Evolutionary conservation across 2,329 filamentous ascomycete species (phyloP).

Genomic region (Fusarium liriodendri): DNA sequence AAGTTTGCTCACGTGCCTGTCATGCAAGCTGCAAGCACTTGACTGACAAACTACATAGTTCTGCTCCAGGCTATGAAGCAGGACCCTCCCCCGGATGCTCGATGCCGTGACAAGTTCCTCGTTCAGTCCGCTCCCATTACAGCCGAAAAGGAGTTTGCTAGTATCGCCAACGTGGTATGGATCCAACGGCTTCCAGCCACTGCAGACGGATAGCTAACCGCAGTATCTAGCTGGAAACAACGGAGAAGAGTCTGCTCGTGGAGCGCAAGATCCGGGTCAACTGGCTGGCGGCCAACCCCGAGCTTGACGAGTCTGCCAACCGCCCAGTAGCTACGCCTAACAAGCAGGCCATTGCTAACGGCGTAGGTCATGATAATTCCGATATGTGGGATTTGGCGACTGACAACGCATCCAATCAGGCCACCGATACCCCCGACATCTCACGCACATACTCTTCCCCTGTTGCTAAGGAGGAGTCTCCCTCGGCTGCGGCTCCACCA

Average conservation of each 20-base stretch:
- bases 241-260: conserved; percentile 80
- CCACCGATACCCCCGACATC: conserved; percentile 57
- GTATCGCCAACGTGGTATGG: conserved; percentile 83
- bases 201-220: conserved; percentile 8
- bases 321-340: conserved; percentile 53
- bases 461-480: conserved; percentile 47
- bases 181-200: background rate
- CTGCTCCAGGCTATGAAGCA: conserved; percentile 98
- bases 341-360: conserved; percentile 54
- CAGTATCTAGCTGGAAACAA: conserved; percentile 77
- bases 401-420: conserved; percentile 39
- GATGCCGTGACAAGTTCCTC: conserved; percentile 97
- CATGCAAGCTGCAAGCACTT: background rate
- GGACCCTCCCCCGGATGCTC: conserved; percentile 85
- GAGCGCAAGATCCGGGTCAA: conserved; percentile 96
- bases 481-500: conserved; percentile 47
- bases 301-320: conserved; percentile 41
- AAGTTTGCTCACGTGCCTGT: conserved; percentile 45
- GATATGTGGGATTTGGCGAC: background rate
- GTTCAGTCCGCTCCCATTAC: conserved; percentile 91
- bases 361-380: conserved; percentile 49
- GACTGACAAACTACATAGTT: conserved; percentile 63
- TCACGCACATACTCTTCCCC: conserved; percentile 60
- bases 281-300: conserved; percentile 77
- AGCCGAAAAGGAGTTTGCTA: conserved; percentile 84